Evolutionary conservation across 441 rosid species (phyloP), one percentile per base, ranked within the genome.

Genomic region (Geranium incanum): DNA sequence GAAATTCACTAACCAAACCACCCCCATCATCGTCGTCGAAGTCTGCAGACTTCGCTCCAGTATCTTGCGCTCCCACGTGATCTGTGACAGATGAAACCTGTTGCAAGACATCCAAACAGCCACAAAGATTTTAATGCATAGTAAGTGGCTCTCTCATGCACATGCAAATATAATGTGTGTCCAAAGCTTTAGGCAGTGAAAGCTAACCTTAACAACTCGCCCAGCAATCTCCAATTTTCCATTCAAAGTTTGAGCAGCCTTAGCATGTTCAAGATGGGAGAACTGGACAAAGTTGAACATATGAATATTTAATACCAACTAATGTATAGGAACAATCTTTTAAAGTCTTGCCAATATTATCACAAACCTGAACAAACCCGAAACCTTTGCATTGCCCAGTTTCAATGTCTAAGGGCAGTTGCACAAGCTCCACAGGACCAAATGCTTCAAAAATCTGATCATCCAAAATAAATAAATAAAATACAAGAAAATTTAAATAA

Each of bases 341-440:
- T 66, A 36, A 3, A 43, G 67, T 21, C 48, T 72, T 78, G 72
- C 38, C 69, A 39, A 67, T 64, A 67, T 36, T 52, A 66, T 41
- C 39, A 85, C 92, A 69, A 67, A 90, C 98, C 85, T 93, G 98
- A 78, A 93, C 88, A 87, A 93, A 93, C 72, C 95, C 98, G 71
- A 86, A 93, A 72, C 98, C 98, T 78, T 93, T 93, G 88, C 98
- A 90, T 74, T 90, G 98, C 50, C 97, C 92, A 33, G 94, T 89
- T 80, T 90, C 98, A 71, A 81, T 81, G 82, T 93, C 98, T 78
- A 87, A 91, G 39, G 98, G 98, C 70, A 93, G 84, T 78, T 93
- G 98, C 75, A 93, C 91, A 72, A 93, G 89, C 84, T 93, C 98
- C 81, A 93, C 91, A 1, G 89, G 88, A 74, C 98, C 98, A 84